Evolutionary conservation across 2,329 filamentous ascomycete genomes (phyloP).

Genomic region (Orbilia blumenaviensis): DNA sequence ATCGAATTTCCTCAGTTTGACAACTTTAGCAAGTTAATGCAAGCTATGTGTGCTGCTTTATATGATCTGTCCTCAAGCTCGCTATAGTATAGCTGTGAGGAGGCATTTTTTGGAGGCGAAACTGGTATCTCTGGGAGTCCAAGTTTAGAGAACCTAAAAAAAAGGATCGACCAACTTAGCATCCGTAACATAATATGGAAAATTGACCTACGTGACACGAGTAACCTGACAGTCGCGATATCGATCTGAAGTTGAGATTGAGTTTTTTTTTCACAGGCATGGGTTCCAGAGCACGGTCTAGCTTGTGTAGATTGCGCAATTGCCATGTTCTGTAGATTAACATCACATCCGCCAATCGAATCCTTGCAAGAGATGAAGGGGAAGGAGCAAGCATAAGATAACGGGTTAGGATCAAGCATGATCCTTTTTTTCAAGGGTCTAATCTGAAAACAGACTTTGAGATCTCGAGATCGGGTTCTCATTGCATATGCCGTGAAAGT

Average conservation of each 20-base stretch:
- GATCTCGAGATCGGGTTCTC: constrained; percentile 8
- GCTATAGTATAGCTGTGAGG: neutral
- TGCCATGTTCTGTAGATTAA: neutral
- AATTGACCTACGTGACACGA: neutral
- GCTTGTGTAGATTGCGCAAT: neutral
- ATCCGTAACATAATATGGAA: neutral
- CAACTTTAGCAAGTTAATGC: neutral
- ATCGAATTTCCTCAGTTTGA: neutral
- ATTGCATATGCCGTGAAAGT: constrained; percentile 39
- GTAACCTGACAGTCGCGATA: neutral
- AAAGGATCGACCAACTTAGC: neutral
- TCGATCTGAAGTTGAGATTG: constrained; percentile 5
- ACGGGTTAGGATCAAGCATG: neutral
- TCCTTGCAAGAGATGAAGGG: neutral
- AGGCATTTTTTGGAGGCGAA: neutral
- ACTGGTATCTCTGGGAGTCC: too few relatives aligned
- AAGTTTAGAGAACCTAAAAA: neutral
- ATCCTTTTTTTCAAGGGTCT: constrained; percentile 31
- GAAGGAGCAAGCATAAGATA: neutral
- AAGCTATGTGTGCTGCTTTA: too few relatives aligned
- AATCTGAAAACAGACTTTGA: constrained; percentile 16
- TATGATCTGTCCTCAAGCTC: too few relatives aligned
- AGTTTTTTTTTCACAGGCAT: neutral
- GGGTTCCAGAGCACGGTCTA: neutral
- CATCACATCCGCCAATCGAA: neutral